A percentile compares a stretch with the other conserved stretches of the same genome.
phyloP scores from a whole-genome alignment of 805 yeast species.

The Ogataea degrootiae region DNA sequence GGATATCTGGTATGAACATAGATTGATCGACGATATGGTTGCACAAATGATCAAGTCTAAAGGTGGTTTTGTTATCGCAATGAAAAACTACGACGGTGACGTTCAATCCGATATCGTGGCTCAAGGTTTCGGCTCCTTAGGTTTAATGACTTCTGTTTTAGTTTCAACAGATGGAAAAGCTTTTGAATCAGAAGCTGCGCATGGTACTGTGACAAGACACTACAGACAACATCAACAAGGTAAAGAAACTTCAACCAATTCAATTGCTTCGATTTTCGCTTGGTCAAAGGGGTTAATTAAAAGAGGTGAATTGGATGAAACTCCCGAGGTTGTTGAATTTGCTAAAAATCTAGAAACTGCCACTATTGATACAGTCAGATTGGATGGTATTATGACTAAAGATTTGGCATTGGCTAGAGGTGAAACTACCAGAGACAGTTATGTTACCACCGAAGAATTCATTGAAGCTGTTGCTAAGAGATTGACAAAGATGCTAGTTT shows the following conservation, averaged over 20 bases:
- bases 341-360: slow-evolving; percentile 79
- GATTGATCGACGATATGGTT: slow-evolving; percentile 97
- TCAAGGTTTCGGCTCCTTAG: slow-evolving; percentile 95
- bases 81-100: slow-evolving; percentile 98
- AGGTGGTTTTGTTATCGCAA: slow-evolving; percentile 93
- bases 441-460: slow-evolving; percentile 90
- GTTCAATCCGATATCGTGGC: slow-evolving; percentile 96
- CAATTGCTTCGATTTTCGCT: slow-evolving; percentile 95
- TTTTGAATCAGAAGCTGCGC: slow-evolving; percentile 97
- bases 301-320: slow-evolving; percentile 84
- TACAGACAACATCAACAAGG: slow-evolving; percentile 95
- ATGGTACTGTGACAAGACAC: slow-evolving; percentile 97
- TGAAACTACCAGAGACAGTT: slow-evolving; percentile 72
- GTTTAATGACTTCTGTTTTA: slow-evolving; percentile 95
- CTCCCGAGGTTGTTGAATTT: slow-evolving; percentile 80
- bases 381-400: slow-evolving; percentile 90
- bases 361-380: slow-evolving; percentile 77
- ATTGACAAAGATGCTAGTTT: slow-evolving; percentile 31
- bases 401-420: slow-evolving; percentile 68
- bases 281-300: slow-evolving; percentile 94
- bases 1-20: slow-evolving; percentile 96
- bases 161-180: slow-evolving; percentile 96
- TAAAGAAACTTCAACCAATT: slow-evolving; percentile 94
- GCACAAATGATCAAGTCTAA: slow-evolving; percentile 96
- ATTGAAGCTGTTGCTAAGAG: slow-evolving; percentile 75